Conservation (phyloP, 306 rosid species). For the Medicago truncatula region MtrunA17r5.0-ANR NC_053042.1:32680501-32681000, state of each 20-base stretch:
- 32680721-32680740: slow-evolving; percentile 29
- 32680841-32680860: slow-evolving; percentile 43
- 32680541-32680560: slow-evolving; percentile 16
- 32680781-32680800: slow-evolving; percentile 43
- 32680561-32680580: slow-evolving; percentile 23
- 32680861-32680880: slow-evolving; percentile 47
- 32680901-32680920: slow-evolving; percentile 55
- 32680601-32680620: slow-evolving; percentile 45
- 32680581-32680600: slow-evolving; percentile 32
- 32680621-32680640: slow-evolving; percentile 48
- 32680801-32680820: slow-evolving; percentile 39
- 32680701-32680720: slow-evolving; percentile 25
- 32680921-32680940: slow-evolving; percentile 43
- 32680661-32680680: slow-evolving; percentile 76
- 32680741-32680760: slow-evolving; percentile 47
- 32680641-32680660: slow-evolving; percentile 56
- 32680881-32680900: slow-evolving; percentile 57
- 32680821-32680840: slow-evolving; percentile 55
- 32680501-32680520: slow-evolving; percentile 25
- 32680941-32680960: slow-evolving; percentile 29
- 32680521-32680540: slow-evolving; percentile 44
- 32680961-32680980: slow-evolving; percentile 37
- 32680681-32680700: slow-evolving; percentile 46
- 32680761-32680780: slow-evolving; percentile 47
- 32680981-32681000: slow-evolving; percentile 19